phyloP scores from a whole-genome alignment of 139 green algal genomes.

The Penium margaritaceum region DNA sequence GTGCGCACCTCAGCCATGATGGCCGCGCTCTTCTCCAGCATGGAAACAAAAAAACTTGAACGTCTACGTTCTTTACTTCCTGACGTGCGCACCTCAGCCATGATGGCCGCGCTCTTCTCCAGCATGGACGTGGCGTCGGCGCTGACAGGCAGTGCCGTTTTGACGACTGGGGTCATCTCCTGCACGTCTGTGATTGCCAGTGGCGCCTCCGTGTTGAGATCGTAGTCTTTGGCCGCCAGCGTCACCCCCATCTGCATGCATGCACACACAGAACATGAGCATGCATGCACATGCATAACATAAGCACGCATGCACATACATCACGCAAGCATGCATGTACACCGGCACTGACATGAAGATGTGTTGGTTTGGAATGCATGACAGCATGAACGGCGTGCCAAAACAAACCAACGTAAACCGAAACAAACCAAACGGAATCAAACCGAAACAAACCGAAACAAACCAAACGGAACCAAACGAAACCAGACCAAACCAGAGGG shows the following conservation, averaged over 20 bases:
- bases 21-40: conserved; percentile 27
- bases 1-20: conserved; percentile 25
- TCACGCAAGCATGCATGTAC: neutral
- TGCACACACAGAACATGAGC: no score
- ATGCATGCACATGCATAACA: no score
- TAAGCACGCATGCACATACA: neutral
- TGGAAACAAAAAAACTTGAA: no score
- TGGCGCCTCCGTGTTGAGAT: conserved; percentile 19
- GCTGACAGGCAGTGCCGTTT: conserved; percentile 14
- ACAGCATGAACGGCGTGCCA: no score
- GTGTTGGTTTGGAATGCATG: no score
- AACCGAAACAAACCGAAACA: no score
- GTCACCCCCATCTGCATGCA: conserved; percentile 50
- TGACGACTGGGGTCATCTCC: conserved; percentile 28
- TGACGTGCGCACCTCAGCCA: conserved; percentile 22
- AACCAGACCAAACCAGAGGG: no score
- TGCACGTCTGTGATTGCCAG: conserved; percentile 21
- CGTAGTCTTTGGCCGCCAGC: conserved; percentile 38
- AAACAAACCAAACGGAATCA: no score
- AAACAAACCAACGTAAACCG: no score
- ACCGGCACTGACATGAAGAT: neutral
- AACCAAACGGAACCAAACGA: no score
- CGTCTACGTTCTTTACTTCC: no score
- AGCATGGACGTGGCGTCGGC: conserved; percentile 26
- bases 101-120: conserved; percentile 13